These are phyloP conservation scores for Flaveria sonorensis DNA, from an alignment of 129 eudicot species.

Conservation along the genomic window DNA sequence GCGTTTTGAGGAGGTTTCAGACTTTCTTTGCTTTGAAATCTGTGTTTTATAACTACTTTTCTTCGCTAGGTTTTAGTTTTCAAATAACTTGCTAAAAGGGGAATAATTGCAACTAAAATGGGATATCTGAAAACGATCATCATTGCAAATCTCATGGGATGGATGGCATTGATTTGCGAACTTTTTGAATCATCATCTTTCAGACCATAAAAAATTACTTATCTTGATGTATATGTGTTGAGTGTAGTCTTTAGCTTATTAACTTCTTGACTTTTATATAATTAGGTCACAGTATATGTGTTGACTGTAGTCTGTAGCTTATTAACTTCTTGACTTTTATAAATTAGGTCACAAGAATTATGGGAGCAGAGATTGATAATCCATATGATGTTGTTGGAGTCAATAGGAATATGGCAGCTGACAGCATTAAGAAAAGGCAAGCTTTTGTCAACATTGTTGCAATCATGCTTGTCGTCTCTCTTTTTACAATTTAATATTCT, in stretches of 20 bases:
- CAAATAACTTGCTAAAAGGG: not conserved
- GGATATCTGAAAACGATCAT: not conserved
- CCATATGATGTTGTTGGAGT: slow-evolving; percentile 90
- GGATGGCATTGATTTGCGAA: slow-evolving; percentile 8
- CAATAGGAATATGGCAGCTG: slow-evolving; percentile 76
- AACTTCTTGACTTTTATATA: slow-evolving; percentile 20
- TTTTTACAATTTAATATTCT: slow-evolving; percentile 1
- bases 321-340: slow-evolving; percentile 18
- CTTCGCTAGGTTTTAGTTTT: not conserved
- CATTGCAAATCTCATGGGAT: not conserved
- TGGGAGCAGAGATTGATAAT: slow-evolving; percentile 73
- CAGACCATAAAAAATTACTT: slow-evolving; percentile 5
- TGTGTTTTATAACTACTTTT: slow-evolving; percentile 8
- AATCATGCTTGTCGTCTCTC: slow-evolving; percentile 3
- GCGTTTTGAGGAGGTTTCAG: slow-evolving; percentile 93
- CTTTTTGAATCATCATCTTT: not conserved
- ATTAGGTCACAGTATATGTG: slow-evolving; percentile 79
- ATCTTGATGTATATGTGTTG: slow-evolving; percentile 13
- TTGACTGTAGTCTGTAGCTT: slow-evolving; percentile 10
- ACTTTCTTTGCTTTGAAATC: slow-evolving; percentile 22
- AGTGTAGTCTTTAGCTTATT: not conserved
- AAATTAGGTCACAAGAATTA: slow-evolving; percentile 78
- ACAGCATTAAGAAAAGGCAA: slow-evolving; percentile 91
- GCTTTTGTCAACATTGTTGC: slow-evolving; percentile 21
- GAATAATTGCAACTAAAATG: slow-evolving; percentile 10